Base-by-base conservation (phyloP, 2,329 filamentous ascomycete genomes). In the Pseudocercospora cruenta region DNA sequence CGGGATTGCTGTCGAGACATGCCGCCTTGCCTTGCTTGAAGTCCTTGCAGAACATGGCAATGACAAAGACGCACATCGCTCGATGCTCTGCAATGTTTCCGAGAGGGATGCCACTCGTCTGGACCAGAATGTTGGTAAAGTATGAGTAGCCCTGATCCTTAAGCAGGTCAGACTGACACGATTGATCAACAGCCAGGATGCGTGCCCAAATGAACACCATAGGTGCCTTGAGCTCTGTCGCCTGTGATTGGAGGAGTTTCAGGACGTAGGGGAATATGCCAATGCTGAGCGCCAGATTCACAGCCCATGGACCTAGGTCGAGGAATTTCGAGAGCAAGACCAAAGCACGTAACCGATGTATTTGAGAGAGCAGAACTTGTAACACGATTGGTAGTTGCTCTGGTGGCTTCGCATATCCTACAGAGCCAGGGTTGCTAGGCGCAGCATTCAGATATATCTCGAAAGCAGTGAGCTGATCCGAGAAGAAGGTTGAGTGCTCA, bases 181-280 rank as follows among this genome's bases (percentile, higher is more conserved):
- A 92, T 66, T 95, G 90, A 75, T 99, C 95, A 5, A 99, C 95
- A 7, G 95, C 95, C 70, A 99, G 87, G 51, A 99, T 93, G 58
- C 95, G 88, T 5, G 95, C 94, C 95, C 95, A 99, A 69, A 99
- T 99, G 79, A 98, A 99, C 4, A 99, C 94, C 95, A 99, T 98
- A 67, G 98, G 94, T 0, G 95, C 94, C 76, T 98, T 98, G 68
- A 99, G 82, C 78, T 99, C 95, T 55, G 93, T 87, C 0, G 95
- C 95, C 55, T 96, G 94, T 4, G 95, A 98, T 78, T 99, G 95
- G 19, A 99, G 83, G 26, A 99, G 84, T 80, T 99, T 99, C 36
- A 99, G 83, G n/a, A 99, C 95, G 76, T 99, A 99, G 0, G 95
- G 95, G 79, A 99, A 99, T 69, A 99, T 99, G 24, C 95, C 95